Evolutionary conservation across 495 filamentous ascomycete species (phyloP).

Genomic region (Aspergillus hancockii): DNA sequence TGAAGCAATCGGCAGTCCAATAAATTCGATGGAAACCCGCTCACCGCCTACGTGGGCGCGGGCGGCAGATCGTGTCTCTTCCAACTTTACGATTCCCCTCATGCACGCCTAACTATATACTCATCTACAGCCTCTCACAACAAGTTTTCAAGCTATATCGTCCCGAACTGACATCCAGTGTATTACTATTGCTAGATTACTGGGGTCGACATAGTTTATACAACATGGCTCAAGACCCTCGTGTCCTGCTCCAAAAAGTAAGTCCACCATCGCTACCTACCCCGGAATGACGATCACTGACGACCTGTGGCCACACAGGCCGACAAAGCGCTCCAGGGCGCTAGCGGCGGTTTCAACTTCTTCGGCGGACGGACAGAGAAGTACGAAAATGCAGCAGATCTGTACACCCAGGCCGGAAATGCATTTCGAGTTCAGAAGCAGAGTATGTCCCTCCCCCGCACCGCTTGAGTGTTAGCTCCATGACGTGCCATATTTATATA

Average conservation of each 20-base stretch:
- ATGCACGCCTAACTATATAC: background rate
- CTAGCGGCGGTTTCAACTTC: constrained; percentile 71
- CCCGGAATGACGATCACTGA: constrained; percentile 37
- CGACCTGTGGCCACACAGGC: constrained; percentile 55
- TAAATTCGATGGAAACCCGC: background rate
- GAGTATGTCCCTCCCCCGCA: constrained; percentile 45
- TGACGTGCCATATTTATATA: background rate
- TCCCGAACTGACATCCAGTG: constrained; percentile 7
- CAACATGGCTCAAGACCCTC: constrained; percentile 54
- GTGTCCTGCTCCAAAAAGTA: constrained; percentile 60
- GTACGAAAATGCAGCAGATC: constrained; percentile 77
- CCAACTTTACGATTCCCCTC: constrained; percentile 7
- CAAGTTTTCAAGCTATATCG: background rate
- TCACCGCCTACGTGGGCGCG: constrained; percentile 11
- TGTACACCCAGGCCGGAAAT: constrained; percentile 81
- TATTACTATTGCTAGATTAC: constrained; percentile 4
- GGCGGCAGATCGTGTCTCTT: background rate
- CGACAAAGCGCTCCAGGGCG: constrained; percentile 70
- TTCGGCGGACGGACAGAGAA: constrained; percentile 82
- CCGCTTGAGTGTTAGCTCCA: background rate
- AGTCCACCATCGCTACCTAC: constrained; percentile 20
- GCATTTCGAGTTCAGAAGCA: constrained; percentile 73
- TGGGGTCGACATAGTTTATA: constrained; percentile 3
- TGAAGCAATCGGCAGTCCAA: background rate
- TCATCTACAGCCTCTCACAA: background rate